Evolutionary conservation across 2,329 filamentous ascomycete species (phyloP).

Genomic region (Trichoderma oligosporum): DNA sequence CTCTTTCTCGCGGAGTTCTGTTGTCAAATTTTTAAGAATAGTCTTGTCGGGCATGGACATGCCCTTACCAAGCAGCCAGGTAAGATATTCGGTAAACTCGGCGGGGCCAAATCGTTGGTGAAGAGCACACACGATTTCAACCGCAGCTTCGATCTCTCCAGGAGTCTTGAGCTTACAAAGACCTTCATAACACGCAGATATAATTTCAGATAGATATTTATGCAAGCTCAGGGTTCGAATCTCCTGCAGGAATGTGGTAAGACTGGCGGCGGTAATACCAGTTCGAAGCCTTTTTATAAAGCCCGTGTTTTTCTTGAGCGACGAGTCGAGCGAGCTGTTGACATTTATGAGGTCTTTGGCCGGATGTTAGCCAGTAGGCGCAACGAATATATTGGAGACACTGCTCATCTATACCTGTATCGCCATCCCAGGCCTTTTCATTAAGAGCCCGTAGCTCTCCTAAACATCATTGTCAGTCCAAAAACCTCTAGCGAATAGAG

Average conservation of each 20-base stretch:
- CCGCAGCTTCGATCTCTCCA: conserved; percentile 85
- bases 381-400: background rate
- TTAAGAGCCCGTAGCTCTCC: conserved; percentile 90
- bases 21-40: conserved; percentile 69
- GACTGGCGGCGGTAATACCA: conserved; percentile 73
- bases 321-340: conserved; percentile 80
- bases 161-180: conserved; percentile 87
- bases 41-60: conserved; percentile 87
- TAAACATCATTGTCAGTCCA: conserved; percentile 35
- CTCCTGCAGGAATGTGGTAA: conserved; percentile 82
- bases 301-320: conserved; percentile 95
- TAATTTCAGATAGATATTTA: conserved; percentile 96
- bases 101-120: conserved; percentile 89
- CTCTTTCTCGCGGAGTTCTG: conserved; percentile 86
- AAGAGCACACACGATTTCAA: conserved; percentile 90
- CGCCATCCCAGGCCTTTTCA: conserved; percentile 80
- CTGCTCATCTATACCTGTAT: conserved; percentile 59
- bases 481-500: background rate
- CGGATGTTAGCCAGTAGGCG: background rate
- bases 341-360: conserved; percentile 70
- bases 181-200: conserved; percentile 92
- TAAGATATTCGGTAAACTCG: conserved; percentile 88
- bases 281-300: conserved; percentile 96
- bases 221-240: conserved; percentile 86
- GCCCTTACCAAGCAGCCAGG: conserved; percentile 87